A percentile compares a stretch with the other conserved stretches of the same genome.
Conservation (phyloP, 1,139 yeast genomes). For the Geotrichum europaeum region DNA sequence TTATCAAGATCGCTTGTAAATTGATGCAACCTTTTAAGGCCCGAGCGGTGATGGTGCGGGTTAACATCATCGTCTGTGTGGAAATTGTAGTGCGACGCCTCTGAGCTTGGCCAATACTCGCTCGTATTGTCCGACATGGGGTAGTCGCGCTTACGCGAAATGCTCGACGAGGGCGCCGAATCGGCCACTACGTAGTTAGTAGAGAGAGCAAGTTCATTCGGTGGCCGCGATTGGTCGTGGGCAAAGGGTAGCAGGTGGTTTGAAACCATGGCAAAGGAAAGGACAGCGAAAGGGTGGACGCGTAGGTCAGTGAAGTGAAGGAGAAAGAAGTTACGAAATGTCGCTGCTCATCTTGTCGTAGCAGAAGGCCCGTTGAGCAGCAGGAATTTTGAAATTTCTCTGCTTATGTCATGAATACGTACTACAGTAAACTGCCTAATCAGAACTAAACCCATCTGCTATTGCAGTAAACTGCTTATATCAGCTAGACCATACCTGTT, state of each 20-base stretch:
- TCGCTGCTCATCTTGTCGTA: background rate
- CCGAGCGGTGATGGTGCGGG: constrained; percentile 11
- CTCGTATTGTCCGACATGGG: constrained; percentile 24
- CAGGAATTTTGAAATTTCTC: background rate
- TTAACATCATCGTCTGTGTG: constrained; percentile 26
- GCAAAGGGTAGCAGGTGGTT: constrained; percentile 30
- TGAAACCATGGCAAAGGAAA: background rate
- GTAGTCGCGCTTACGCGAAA: constrained; percentile 29
- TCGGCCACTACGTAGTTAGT: background rate
- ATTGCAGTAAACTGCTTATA: background rate
- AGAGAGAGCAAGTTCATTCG: constrained; percentile 25
- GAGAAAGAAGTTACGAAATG: background rate
- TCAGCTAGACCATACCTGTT: no score
- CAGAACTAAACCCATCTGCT: background rate
- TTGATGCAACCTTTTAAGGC: constrained; percentile 8
- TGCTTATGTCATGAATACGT: background rate
- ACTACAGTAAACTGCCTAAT: background rate
- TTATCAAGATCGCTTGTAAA: constrained; percentile 6
- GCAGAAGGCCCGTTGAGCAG: background rate
- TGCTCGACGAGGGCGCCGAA: background rate
- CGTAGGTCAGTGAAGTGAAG: background rate
- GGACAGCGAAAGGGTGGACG: background rate
- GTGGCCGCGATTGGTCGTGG: constrained; percentile 28
- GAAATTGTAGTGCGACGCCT: constrained; percentile 24
- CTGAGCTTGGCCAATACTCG: constrained; percentile 18